Conservation (phyloP, 352 stramenopile species). For the Thalassiosira mediterranea region DNA sequence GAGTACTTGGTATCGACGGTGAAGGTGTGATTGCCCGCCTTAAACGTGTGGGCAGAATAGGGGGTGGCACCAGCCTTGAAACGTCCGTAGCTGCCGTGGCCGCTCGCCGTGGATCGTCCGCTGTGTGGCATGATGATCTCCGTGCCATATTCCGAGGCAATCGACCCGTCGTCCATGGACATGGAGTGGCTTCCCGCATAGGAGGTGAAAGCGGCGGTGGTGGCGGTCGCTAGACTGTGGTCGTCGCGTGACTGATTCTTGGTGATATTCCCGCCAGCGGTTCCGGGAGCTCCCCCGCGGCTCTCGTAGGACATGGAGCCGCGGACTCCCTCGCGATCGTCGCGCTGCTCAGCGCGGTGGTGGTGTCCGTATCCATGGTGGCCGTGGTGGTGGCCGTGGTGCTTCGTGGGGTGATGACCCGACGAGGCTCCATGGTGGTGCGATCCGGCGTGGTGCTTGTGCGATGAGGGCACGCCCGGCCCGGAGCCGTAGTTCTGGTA, state of each 20-base stretch:
- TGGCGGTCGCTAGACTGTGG: slow-evolving; percentile 39
- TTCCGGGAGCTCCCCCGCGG: no score
- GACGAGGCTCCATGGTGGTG: slow-evolving; percentile 8
- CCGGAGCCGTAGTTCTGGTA: slow-evolving; percentile 36
- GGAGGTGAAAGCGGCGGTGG: slow-evolving; percentile 50
- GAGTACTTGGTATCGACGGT: slow-evolving; percentile 81
- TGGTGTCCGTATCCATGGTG: slow-evolving; percentile 8
- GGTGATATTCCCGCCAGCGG: no score
- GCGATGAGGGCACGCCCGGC: slow-evolving; percentile 16
- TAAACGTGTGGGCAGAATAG: slow-evolving; percentile 81
- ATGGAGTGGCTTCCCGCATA: slow-evolving; percentile 45
- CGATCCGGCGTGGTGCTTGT: not conserved
- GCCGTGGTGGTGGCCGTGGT: slow-evolving; percentile 46
- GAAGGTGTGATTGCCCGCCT: slow-evolving; percentile 81
- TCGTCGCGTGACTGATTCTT: slow-evolving; percentile 49
- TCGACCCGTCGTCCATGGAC: slow-evolving; percentile 57
- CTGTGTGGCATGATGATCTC: slow-evolving; percentile 51
- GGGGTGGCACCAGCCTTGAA: slow-evolving; percentile 51
- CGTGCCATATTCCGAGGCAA: slow-evolving; percentile 57
- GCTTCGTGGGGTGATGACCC: slow-evolving; percentile 19
- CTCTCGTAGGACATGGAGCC: slow-evolving; percentile 39
- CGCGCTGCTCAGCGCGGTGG: slow-evolving; percentile 26
- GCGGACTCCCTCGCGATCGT: slow-evolving; percentile 38
- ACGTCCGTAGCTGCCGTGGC: slow-evolving; percentile 10
- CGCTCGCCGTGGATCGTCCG: slow-evolving; percentile 24